Evolutionary conservation across 2,329 filamentous ascomycete species (phyloP).

Genomic region (Neophaeococcomyces aloes): DNA sequence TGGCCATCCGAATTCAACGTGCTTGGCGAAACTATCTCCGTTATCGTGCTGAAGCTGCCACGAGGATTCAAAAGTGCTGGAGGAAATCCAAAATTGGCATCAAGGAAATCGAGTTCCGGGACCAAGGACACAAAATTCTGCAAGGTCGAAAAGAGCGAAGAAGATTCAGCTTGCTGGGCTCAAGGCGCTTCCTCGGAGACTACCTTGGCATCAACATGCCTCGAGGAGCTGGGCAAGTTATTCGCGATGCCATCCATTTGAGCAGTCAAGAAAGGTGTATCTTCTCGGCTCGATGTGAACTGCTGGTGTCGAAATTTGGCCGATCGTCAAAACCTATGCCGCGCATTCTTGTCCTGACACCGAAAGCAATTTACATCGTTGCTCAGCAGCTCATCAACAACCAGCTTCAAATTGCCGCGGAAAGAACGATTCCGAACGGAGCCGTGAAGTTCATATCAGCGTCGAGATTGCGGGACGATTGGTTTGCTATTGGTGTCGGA

Average conservation of each 20-base stretch:
- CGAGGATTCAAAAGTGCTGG: constrained; percentile 91
- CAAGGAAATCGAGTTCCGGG: constrained; percentile 77
- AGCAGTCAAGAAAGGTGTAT: constrained; percentile 61
- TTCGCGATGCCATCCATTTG: constrained; percentile 65
- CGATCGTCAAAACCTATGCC: constrained; percentile 89
- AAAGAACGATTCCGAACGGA: constrained; percentile 71
- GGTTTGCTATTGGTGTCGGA: constrained; percentile 88
- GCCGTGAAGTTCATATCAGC: constrained; percentile 78
- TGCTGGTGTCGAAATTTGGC: constrained; percentile 88
- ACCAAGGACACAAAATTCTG: constrained; percentile 74
- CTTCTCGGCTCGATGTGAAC: constrained; percentile 85
- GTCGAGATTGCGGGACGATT: constrained; percentile 81
- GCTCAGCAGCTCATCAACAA: constrained; percentile 73
- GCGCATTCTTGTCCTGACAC: constrained; percentile 73
- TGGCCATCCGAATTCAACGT: constrained; percentile 93
- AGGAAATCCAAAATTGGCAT: constrained; percentile 82
- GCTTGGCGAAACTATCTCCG: constrained; percentile 95
- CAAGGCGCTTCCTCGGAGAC: constrained; percentile 84
- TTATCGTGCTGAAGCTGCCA: constrained; percentile 85
- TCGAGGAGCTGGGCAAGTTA: constrained; percentile 67
- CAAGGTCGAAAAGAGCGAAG: constrained; percentile 81
- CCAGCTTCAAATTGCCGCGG: constrained; percentile 68
- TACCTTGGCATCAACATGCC: constrained; percentile 80
- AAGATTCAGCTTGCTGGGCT: constrained; percentile 82
- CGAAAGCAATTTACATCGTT: constrained; percentile 78